Evolutionary conservation across 2,329 filamentous ascomycete genomes (phyloP).

Genomic region (Fusarium sp.): DNA sequence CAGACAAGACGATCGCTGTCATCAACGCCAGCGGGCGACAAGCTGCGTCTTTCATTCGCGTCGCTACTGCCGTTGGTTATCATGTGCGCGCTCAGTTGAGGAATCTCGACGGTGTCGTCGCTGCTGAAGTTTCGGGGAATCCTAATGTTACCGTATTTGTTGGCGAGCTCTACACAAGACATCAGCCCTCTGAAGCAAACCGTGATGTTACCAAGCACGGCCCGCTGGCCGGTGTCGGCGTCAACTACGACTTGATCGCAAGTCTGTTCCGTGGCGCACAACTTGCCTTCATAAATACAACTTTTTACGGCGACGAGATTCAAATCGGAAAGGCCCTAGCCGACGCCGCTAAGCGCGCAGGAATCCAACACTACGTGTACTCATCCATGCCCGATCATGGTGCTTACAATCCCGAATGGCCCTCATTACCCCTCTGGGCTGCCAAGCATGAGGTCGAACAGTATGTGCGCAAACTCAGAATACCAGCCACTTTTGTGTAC

Average conservation of each 20-base stretch:
- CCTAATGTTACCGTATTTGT: slow-evolving; percentile 77
- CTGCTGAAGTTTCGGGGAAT: slow-evolving; percentile 83
- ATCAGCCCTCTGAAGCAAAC: slow-evolving; percentile 60
- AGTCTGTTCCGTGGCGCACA: slow-evolving; percentile 85
- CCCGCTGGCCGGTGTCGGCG: slow-evolving; percentile 69
- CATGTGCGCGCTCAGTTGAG: slow-evolving; percentile 91
- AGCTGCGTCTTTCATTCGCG: slow-evolving; percentile 92
- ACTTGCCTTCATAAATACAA: slow-evolving; percentile 97
- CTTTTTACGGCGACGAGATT: slow-evolving; percentile 94
- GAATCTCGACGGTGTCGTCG: slow-evolving; percentile 86
- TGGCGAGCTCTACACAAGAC: slow-evolving; percentile 70
- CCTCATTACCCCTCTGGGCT: slow-evolving; percentile 87
- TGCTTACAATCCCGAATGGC: slow-evolving; percentile 79
- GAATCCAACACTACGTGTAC: slow-evolving; percentile 92
- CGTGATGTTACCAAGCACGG: slow-evolving; percentile 75
- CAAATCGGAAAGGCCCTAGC: slow-evolving; percentile 88
- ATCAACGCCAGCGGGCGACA: slow-evolving; percentile 97
- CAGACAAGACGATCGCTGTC: slow-evolving; percentile 86
- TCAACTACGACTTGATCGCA: slow-evolving; percentile 77
- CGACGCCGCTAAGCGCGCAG: slow-evolving; percentile 85
- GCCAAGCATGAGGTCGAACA: slow-evolving; percentile 93
- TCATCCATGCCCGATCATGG: slow-evolving; percentile 97
- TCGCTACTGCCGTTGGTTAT: slow-evolving; percentile 93
- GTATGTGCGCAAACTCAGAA: slow-evolving; percentile 82
- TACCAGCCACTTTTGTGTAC: slow-evolving; percentile 93